Evolutionary conservation across 495 filamentous ascomycete species (phyloP), one percentile per base, ranked within the genome.

Genomic region (Cryomyces minteri): DNA sequence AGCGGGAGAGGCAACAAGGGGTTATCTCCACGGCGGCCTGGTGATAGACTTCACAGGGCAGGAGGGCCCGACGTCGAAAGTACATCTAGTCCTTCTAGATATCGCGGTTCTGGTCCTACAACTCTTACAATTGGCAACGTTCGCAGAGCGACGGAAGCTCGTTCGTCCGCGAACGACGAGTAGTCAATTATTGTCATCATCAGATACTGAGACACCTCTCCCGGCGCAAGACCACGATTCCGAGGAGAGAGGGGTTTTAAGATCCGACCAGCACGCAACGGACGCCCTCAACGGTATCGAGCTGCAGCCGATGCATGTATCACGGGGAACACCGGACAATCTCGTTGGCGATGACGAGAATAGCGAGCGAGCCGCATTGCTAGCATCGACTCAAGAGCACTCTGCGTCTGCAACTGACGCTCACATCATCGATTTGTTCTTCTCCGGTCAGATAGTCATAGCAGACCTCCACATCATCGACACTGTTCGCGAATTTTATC

Each of bases 41-140:
- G 69, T 90, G 38, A 77, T 93, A 48, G 82, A 94, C 60, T 88
- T 94, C 56, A 77, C 94, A 46, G 87, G 87, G 6, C 84, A 92
- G 64, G 74, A 74, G 55, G 77, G 77, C 30, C 83, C 86, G 5
- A 72, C 76, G 0, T 74, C 79, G 37, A 76, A 73, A 49, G 58
- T 79, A 8, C 66, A 73, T 36, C 69, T 88, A 29, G 54, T 85
- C 5, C 48, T 63, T 3, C 64, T 85, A 40, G 86, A 94, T 57
- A 25, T 77, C 25, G 48, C 80, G 1, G 65, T 88, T 31, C 55
- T 87, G 43, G 56, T 63, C 1, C 56, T 88, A 42, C 82, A 93
- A 61, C 66, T 84, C 33, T 56, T 86, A 31, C 82, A 88, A 72
- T 57, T 93, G 45, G 74, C 75, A 4, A 73, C 86, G 28, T 73